Base-by-base conservation (phyloP, 2,329 filamentous ascomycete species). In the Neobulgaria alba region DNA sequence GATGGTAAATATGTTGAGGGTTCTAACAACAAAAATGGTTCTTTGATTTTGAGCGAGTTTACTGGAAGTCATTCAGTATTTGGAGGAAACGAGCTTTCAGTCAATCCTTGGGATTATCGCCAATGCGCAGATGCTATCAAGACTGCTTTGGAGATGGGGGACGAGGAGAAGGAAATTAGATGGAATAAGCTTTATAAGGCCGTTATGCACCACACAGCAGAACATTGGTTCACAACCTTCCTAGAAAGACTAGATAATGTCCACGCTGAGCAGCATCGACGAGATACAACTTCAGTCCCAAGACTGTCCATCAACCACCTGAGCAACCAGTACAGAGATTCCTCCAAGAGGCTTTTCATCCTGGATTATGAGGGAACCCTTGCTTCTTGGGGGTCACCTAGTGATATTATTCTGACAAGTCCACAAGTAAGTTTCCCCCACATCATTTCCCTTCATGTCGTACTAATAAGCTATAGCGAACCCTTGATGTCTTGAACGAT, bases 91-190 rank as follows among this genome's bases (percentile, higher is more conserved):
- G 83, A 92, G 49, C 72, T 96, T 10, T 75, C 85, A 0, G 83
- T 96, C 55, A 96, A 96, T 58, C 90, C 90, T 0, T 96, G 90
- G 90, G 86, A 95, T 60, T 95, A 95, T 61, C 77, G 82, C 26
- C 79, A 87, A 58, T 93, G 86, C 54, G 85, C 88, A 37, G 79
- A 92, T 21, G 86, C 88, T 8, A 90, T 96, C 63, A 81, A 84
- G 60, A 71, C 74, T 39, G 88, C 89, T 1, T 67, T 96, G 14
- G 84, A 90, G 50, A 93, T 95, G 81, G 67, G 64, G 3, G 71
- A 77, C 2, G 74, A 77, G 2, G 85, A 95, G 60, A 90, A 85
- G 62, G 69, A 77, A 45, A 61, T 66, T 10, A 77, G 88, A 10
- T 96, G 89, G 82, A 69, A 69, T 18, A 79, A 79, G 45, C 68